These are phyloP conservation scores for Talaromyces wortmannii DNA, from an alignment of 495 filamentous ascomycete genomes.

Conservation along the genomic window DNA sequence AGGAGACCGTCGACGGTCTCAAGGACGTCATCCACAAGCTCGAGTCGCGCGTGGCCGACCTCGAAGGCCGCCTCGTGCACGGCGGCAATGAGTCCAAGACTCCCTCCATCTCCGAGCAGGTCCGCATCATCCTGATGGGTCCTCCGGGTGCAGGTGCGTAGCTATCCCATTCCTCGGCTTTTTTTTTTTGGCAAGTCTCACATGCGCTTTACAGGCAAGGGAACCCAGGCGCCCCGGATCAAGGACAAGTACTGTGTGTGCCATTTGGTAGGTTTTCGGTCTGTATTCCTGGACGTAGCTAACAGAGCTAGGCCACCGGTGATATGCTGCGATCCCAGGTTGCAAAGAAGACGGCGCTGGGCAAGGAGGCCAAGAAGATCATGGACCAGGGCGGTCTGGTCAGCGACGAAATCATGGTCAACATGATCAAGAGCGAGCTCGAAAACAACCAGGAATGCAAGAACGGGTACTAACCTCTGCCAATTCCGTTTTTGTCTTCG, in stretches of 20 bases:
- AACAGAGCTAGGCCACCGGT: conserved; percentile 69
- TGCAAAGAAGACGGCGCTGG: conserved; percentile 92
- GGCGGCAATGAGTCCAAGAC: conserved; percentile 40
- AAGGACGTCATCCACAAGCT: conserved; percentile 75
- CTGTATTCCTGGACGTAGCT: conserved; percentile 3
- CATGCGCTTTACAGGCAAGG: conserved; percentile 67
- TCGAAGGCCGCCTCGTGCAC: conserved; percentile 60
- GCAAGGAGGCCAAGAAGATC: conserved; percentile 98
- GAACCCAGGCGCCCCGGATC: conserved; percentile 95
- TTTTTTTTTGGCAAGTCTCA: conserved; percentile 10
- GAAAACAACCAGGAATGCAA: conserved; percentile 92
- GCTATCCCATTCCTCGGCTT: neutral
- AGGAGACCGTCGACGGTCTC: conserved; percentile 66
- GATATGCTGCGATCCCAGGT: conserved; percentile 99
- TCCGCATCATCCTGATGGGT: conserved; percentile 96
- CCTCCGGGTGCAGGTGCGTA: conserved; percentile 87
- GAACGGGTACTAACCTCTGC: conserved; percentile 56
- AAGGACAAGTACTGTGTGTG: conserved; percentile 96
- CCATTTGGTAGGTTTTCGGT: conserved; percentile 67
- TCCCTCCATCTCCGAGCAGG: conserved; percentile 44
- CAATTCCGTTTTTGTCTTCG: neutral
- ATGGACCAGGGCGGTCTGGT: conserved; percentile 98
- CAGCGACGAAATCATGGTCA: conserved; percentile 97
- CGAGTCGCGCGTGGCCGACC: conserved; percentile 70
- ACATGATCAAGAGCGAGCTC: conserved; percentile 97